phyloP scores from a whole-genome alignment of 352 stramenopile genomes.

The Plasmopara halstedii region DNA sequence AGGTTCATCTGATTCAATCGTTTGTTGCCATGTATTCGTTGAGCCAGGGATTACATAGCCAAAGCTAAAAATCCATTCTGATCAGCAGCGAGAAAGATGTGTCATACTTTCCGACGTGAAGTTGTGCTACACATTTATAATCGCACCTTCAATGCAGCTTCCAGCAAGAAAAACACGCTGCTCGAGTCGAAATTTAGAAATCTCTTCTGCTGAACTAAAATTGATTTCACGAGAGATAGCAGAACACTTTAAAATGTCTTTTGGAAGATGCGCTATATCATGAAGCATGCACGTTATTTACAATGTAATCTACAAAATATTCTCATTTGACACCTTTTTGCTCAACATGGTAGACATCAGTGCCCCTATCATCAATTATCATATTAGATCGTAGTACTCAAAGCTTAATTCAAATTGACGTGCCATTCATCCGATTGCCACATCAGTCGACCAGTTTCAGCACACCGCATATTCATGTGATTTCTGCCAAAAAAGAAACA shows the following conservation, averaged over 20 bases:
- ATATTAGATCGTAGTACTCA: neutral
- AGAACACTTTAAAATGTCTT: conserved; percentile 81
- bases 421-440: conserved; percentile 82
- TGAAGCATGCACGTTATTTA: neutral
- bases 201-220: conserved; percentile 87
- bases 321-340: conserved; percentile 45
- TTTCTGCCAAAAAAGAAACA: conserved; percentile 37
- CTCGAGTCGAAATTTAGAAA: conserved; percentile 88
- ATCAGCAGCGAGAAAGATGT: neutral
- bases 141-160: conserved; percentile 84
- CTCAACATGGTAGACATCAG: conserved; percentile 60
- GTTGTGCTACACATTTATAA: neutral
- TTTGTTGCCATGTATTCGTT: conserved; percentile 95
- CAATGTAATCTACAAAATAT: neutral
- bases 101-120: neutral
- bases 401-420: neutral
- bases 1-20: conserved; percentile 83
- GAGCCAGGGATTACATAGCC: conserved; percentile 93
- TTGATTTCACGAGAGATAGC: conserved; percentile 92
- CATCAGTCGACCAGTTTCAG: conserved; percentile 67
- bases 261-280: conserved; percentile 48
- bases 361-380: conserved; percentile 24
- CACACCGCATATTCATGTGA: conserved; percentile 86
- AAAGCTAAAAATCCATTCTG: conserved; percentile 94
- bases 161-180: conserved; percentile 87